These are phyloP conservation scores for Metarhizium sp. DNA, from an alignment of 2,329 filamentous ascomycete genomes.

Conservation along the genomic window DNA sequence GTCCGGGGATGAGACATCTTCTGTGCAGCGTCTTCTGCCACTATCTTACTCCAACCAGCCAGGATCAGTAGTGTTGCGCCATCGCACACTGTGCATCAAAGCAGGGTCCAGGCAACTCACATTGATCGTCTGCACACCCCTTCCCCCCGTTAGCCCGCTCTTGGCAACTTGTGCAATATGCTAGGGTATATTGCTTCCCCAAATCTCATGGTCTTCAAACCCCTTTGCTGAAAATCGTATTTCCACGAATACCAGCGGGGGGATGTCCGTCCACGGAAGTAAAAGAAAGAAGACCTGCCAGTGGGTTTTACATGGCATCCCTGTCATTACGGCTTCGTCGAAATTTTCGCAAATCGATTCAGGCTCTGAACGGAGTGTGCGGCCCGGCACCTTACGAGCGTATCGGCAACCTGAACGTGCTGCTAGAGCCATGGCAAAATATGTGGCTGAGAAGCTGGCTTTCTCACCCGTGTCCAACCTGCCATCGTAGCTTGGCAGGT, in stretches of 20 bases:
- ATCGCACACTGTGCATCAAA: background rate
- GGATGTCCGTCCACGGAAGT: background rate
- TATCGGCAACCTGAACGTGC: too few species aligned
- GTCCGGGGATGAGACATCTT: background rate
- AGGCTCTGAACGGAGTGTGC: too few species aligned
- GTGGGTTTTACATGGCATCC: background rate
- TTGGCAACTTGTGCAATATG: background rate
- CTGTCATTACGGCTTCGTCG: background rate
- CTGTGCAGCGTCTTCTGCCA: background rate
- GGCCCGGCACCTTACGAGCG: too few species aligned
- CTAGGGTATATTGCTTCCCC: background rate
- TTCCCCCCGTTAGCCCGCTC: background rate
- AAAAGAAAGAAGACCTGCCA: background rate
- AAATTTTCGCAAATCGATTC: too few species aligned
- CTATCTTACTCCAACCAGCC: background rate
- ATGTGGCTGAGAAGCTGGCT: constrained; percentile 7
- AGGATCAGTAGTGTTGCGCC: background rate
- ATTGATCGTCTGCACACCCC: constrained; percentile 1
- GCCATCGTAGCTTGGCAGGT: background rate
- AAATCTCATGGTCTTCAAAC: background rate
- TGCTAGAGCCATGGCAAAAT: background rate
- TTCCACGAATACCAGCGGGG: background rate
- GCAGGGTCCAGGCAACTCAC: background rate
- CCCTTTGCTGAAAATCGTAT: background rate
- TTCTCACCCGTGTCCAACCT: constrained; percentile 5